A percentile compares a stretch with the other conserved stretches of the same genome.
phyloP scores from a whole-genome alignment of 352 stramenopile genomes.

The Globisporangium sylvaticum region DNA sequence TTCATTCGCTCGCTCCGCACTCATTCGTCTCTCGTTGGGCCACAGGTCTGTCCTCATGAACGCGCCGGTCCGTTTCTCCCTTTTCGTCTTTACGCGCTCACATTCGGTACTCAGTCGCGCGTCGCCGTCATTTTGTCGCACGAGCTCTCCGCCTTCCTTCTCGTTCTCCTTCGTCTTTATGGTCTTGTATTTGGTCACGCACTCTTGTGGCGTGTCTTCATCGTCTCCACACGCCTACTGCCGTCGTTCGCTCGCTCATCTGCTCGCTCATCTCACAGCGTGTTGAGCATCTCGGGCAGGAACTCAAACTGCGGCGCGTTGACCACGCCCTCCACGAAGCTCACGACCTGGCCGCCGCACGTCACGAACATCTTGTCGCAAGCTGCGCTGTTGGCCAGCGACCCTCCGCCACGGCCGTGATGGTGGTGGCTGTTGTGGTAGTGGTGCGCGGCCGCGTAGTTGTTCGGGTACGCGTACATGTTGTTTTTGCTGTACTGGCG shows the following conservation, averaged over 20 bases:
- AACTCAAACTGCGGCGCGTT: constrained; percentile 64
- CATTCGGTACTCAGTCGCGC: too few species aligned
- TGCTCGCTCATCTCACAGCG: constrained; percentile 18
- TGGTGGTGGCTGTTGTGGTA: constrained; percentile 17
- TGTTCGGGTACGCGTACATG: constrained; percentile 23
- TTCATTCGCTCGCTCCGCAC: neutral
- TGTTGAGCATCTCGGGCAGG: constrained; percentile 31
- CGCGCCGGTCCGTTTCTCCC: neutral
- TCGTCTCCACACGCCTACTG: too few species aligned
- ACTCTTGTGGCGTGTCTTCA: too few species aligned
- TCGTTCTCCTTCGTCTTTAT: neutral
- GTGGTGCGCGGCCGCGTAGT: constrained; percentile 9
- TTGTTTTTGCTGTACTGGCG: constrained; percentile 28
- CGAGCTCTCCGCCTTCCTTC: too few species aligned
- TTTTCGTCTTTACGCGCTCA: neutral
- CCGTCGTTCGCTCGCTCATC: too few species aligned
- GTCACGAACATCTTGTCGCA: constrained; percentile 75
- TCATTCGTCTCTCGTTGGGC: too few species aligned
- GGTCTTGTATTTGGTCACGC: too few species aligned
- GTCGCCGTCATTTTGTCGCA: too few species aligned
- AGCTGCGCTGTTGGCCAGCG: neutral
- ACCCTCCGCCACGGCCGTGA: constrained; percentile 4
- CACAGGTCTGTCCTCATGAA: neutral
- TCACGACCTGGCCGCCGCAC: constrained; percentile 71
- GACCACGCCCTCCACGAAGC: constrained; percentile 80